Percentiles rank a stretch among this genome's conserved stretches.
phyloP scores from a whole-genome alignment of 108 stramenopile species.

The Pelagomonas calceolata region DNA sequence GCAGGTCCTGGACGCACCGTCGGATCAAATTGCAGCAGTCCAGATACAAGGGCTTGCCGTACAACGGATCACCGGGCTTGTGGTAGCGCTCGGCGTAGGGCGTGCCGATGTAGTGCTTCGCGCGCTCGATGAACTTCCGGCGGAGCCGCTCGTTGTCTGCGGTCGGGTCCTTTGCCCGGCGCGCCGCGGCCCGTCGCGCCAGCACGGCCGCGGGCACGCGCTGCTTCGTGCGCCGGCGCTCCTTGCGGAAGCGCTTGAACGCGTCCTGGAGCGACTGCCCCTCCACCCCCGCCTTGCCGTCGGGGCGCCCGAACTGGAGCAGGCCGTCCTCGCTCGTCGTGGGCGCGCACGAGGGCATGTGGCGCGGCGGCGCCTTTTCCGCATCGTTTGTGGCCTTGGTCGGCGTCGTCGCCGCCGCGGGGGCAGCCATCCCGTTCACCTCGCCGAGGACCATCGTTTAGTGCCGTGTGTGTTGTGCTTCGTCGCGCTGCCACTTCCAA shows the following conservation, averaged over 20 bases:
- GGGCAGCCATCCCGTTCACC: too few species aligned
- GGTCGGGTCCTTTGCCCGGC: not conserved
- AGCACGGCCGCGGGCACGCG: not conserved
- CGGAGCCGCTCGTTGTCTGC: not conserved
- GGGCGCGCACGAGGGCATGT: too few species aligned
- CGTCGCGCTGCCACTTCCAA: too few species aligned
- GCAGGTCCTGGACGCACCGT: slow-evolving; percentile 19
- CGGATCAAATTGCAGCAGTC: slow-evolving; percentile 29
- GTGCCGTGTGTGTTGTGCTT: too few species aligned
- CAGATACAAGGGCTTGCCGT: slow-evolving; percentile 18
- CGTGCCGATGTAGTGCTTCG: slow-evolving; percentile 24
- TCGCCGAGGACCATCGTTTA: too few species aligned
- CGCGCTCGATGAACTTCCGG: slow-evolving; percentile 17
- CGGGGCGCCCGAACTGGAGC: not conserved
- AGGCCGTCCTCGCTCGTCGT: too few species aligned
- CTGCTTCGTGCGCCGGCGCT: not conserved
- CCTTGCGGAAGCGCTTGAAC: not conserved
- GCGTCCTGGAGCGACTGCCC: not conserved
- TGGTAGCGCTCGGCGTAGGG: slow-evolving; percentile 30
- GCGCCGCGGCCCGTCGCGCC: not conserved
- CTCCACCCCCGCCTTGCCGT: not conserved
- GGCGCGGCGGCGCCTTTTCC: too few species aligned
- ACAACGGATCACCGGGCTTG: not conserved
- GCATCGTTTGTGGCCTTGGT: too few species aligned
- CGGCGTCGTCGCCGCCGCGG: too few species aligned